phyloP scores from a whole-genome alignment of 768 basidiomycete genomes.

The Boletus tomentosulus region DNA sequence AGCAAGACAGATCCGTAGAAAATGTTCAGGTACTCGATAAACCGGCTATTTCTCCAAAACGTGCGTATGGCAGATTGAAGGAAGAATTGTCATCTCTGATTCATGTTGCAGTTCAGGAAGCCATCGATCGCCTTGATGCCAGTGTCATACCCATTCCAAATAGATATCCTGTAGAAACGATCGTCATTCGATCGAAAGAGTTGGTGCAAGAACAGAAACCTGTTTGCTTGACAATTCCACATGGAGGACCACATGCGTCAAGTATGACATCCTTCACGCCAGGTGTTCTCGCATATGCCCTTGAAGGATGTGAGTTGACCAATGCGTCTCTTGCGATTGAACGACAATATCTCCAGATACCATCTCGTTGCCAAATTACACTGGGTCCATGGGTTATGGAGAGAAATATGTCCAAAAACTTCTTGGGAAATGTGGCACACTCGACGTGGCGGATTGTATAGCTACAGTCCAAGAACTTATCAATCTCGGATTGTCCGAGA shows the following conservation, averaged over 20 bases:
- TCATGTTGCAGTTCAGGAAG: constrained; percentile 35
- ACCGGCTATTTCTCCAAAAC: constrained; percentile 35
- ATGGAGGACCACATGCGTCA: constrained; percentile 61
- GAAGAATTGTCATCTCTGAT: neutral
- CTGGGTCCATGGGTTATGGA: constrained; percentile 64
- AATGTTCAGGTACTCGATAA: constrained; percentile 42
- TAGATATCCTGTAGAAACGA: constrained; percentile 49
- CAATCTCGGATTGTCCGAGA: constrained; percentile 43
- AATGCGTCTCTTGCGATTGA: neutral
- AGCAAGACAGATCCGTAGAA: constrained; percentile 9
- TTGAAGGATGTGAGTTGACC: constrained; percentile 55
- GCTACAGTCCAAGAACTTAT: constrained; percentile 50
- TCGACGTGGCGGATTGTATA: constrained; percentile 66
- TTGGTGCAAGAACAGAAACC: constrained; percentile 20
- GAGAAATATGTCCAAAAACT: constrained; percentile 53
- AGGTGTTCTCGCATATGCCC: constrained; percentile 39
- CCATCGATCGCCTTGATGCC: constrained; percentile 38
- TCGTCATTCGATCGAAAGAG: constrained; percentile 41
- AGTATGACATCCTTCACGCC: constrained; percentile 47
- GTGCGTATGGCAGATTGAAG: constrained; percentile 28
- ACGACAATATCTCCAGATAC: constrained; percentile 39
- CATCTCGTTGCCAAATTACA: constrained; percentile 60
- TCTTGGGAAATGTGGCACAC: constrained; percentile 54
- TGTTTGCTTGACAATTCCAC: constrained; percentile 50
- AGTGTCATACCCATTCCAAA: constrained; percentile 48